Conservation (phyloP, 805 yeast genomes). For the Teunomyces gatunensis region DNA sequence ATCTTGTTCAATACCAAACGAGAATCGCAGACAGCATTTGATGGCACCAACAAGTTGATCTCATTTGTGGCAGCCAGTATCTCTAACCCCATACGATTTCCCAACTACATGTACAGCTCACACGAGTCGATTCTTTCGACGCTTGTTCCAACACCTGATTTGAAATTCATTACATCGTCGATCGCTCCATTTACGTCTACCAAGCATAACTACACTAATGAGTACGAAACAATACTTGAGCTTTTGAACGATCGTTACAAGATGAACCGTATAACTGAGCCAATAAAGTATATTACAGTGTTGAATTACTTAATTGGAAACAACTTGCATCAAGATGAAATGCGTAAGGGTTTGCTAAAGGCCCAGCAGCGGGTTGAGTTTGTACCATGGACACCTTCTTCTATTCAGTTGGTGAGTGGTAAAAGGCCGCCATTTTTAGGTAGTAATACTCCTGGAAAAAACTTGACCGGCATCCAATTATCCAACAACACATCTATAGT, state of each 20-base stretch:
- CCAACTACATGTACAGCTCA: slow-evolving; percentile 87
- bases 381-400: slow-evolving; percentile 82
- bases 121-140: slow-evolving; percentile 78
- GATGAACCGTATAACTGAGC: slow-evolving; percentile 54
- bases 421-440: slow-evolving; percentile 61
- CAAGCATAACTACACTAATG: slow-evolving; percentile 62
- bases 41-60: slow-evolving; percentile 80
- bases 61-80: slow-evolving; percentile 80
- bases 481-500: slow-evolving; percentile 79
- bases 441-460: slow-evolving; percentile 28
- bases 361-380: slow-evolving; percentile 68
- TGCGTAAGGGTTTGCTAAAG: slow-evolving; percentile 62
- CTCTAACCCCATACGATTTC: slow-evolving; percentile 86
- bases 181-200: slow-evolving; percentile 39
- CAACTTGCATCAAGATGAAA: slow-evolving; percentile 63
- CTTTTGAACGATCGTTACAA: slow-evolving; percentile 73
- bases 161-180: slow-evolving; percentile 57
- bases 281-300: slow-evolving; percentile 59
- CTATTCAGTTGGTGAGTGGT: slow-evolving; percentile 76
- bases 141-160: slow-evolving; percentile 79
- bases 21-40: slow-evolving; percentile 51
- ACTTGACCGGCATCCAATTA: slow-evolving; percentile 73
- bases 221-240: slow-evolving; percentile 82
- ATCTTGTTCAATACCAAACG: slow-evolving; percentile 10
- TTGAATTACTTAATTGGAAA: slow-evolving; percentile 66